These are phyloP conservation scores for Aspergillus ibericus DNA, from an alignment of 2,329 filamentous ascomycete genomes.

Conservation along the genomic window DNA sequence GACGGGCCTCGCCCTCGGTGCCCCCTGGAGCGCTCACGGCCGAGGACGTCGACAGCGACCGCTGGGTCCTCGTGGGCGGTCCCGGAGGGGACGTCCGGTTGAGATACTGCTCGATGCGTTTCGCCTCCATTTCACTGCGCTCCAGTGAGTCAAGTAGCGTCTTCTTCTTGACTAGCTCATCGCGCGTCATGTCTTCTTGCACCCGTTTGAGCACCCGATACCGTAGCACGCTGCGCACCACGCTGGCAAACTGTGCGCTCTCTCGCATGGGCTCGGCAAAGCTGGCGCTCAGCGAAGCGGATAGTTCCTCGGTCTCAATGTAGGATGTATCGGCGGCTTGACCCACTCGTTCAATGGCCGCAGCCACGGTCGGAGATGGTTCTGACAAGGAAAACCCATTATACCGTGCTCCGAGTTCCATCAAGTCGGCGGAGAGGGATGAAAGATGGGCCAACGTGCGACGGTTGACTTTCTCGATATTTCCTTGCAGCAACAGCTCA, in stretches of 20 bases:
- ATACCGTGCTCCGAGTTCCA: slow-evolving; percentile 91
- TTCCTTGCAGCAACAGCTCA: slow-evolving; percentile 82
- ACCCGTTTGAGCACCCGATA: slow-evolving; percentile 92
- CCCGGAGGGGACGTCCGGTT: slow-evolving; percentile 57
- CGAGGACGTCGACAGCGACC: slow-evolving; percentile 63
- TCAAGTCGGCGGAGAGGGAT: slow-evolving; percentile 79
- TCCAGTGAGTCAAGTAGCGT: slow-evolving; percentile 83
- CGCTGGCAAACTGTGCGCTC: slow-evolving; percentile 93
- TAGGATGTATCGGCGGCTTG: slow-evolving; percentile 96
- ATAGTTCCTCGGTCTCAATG: slow-evolving; percentile 90
- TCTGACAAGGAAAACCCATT: slow-evolving; percentile 97
- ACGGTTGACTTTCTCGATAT: slow-evolving; percentile 95
- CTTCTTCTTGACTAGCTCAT: slow-evolving; percentile 87
- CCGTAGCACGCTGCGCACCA: slow-evolving; percentile 82
- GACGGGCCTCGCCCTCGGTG: slow-evolving; percentile 49
- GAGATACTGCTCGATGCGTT: slow-evolving; percentile 90
- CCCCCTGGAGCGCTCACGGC: slow-evolving; percentile 41
- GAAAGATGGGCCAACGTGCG: slow-evolving; percentile 83
- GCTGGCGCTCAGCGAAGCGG: slow-evolving; percentile 80
- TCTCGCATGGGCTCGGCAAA: slow-evolving; percentile 98
- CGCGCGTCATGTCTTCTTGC: slow-evolving; percentile 94
- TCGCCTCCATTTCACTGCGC: slow-evolving; percentile 86
- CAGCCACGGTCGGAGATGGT: slow-evolving; percentile 80
- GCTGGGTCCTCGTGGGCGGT: slow-evolving; percentile 52
- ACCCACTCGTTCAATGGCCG: slow-evolving; percentile 89